Percentiles rank a stretch among this genome's conserved stretches.
Conservation (phyloP, 495 filamentous ascomycete genomes). For the Penicillium odoratum region DNA sequence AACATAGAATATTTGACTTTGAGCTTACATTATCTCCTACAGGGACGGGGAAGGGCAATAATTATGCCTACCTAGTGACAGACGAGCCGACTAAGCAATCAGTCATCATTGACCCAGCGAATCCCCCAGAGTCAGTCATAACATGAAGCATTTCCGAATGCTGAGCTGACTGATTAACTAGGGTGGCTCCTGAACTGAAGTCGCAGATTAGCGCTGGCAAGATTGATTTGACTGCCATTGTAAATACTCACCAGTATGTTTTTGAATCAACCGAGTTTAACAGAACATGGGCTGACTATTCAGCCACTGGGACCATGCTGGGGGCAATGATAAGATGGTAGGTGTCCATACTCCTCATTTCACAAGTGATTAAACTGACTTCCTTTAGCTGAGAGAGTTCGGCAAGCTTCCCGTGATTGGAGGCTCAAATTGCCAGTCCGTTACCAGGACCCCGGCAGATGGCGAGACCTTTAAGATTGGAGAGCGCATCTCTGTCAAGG, state of each 20-base stretch:
- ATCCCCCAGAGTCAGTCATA: conserved; percentile 78
- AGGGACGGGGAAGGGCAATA: conserved; percentile 91
- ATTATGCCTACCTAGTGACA: conserved; percentile 94
- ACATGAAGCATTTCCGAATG: background rate
- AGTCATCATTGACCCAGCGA: conserved; percentile 93
- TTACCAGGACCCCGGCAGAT: conserved; percentile 72
- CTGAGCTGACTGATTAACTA: conserved; percentile 33
- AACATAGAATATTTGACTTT: conserved; percentile 1
- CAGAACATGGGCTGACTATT: conserved; percentile 1
- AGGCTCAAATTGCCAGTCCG: conserved; percentile 79
- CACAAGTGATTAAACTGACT: conserved; percentile 12
- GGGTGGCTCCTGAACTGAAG: conserved; percentile 79
- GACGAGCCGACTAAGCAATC: conserved; percentile 90
- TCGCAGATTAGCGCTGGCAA: conserved; percentile 65
- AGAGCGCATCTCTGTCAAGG: conserved; percentile 74
- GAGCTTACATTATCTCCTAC: conserved; percentile 6
- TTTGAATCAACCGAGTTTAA: background rate
- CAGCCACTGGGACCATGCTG: conserved; percentile 94
- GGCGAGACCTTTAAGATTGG: conserved; percentile 81
- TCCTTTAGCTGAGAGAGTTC: conserved; percentile 64
- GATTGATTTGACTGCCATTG: conserved; percentile 83
- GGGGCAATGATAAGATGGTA: conserved; percentile 83
- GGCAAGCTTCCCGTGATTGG: conserved; percentile 73
- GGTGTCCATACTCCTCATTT: background rate
- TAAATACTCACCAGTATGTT: conserved; percentile 95